Percentiles rank a stretch among this genome's conserved stretches.
Conservation (phyloP, 192 early-diverging fungal genomes). For the Geranomyces variabilis region DNA sequence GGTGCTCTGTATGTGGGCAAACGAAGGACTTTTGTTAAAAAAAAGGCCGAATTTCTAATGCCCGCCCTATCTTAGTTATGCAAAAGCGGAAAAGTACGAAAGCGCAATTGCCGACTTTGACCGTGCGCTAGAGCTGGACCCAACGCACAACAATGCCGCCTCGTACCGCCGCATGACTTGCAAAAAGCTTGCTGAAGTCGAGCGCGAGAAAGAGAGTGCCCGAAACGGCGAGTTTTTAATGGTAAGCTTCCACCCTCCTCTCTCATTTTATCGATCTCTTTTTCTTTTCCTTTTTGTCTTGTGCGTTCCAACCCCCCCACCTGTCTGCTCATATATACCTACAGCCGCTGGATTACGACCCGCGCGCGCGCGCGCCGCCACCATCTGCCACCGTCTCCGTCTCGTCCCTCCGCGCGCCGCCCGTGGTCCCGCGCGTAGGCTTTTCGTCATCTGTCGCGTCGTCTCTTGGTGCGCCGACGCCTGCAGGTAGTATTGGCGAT, state of each 20-base stretch:
- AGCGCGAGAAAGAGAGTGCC: slow-evolving; percentile 32
- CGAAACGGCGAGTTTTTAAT: slow-evolving; percentile 26
- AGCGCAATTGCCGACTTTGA: slow-evolving; percentile 25
- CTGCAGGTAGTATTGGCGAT: neutral
- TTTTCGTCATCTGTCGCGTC: no score
- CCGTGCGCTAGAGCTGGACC: slow-evolving; percentile 18
- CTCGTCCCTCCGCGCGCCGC: no score
- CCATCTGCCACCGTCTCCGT: no score
- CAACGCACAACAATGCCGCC: slow-evolving; percentile 17
- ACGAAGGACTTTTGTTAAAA: neutral
- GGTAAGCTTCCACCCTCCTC: slow-evolving; percentile 11
- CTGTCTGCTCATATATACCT: no score
- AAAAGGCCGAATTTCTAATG: neutral
- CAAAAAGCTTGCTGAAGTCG: slow-evolving; percentile 24
- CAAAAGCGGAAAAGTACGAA: slow-evolving; percentile 18
- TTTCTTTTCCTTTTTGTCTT: neutral
- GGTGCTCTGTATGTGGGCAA: slow-evolving; percentile 24
- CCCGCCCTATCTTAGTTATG: slow-evolving; percentile 3
- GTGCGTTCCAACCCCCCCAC: no score
- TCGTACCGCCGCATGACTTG: slow-evolving; percentile 8
- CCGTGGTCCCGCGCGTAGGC: no score
- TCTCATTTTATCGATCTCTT: neutral
- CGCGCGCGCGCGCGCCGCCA: neutral
- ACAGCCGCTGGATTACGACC: slow-evolving; percentile 24
- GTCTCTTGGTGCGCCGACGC: neutral